Percentiles rank a stretch among this genome's conserved stretches.
Evolutionary conservation across 768 basidiomycete genomes (phyloP).

Genomic region (Dioszegia crocea): DNA sequence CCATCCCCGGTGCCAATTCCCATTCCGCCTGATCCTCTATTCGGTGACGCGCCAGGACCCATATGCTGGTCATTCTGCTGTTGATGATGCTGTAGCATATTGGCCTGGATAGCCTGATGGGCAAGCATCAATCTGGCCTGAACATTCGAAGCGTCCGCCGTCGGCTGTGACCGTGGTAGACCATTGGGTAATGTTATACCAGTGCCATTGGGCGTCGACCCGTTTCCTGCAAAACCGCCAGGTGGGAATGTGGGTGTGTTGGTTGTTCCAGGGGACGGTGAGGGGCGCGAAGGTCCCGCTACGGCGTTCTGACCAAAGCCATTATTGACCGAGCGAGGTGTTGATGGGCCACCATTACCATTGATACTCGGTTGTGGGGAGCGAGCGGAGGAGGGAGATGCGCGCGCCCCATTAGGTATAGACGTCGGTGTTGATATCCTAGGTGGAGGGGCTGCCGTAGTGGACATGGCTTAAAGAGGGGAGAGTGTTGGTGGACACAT

Average conservation of each 20-base stretch:
- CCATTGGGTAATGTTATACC: neutral
- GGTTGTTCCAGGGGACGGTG: neutral
- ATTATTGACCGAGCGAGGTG: neutral
- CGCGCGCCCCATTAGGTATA: neutral
- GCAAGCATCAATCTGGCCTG: constrained; percentile 16
- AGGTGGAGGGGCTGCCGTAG: neutral
- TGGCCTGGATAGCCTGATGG: constrained; percentile 22
- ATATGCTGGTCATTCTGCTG: constrained; percentile 14
- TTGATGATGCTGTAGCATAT: constrained; percentile 16
- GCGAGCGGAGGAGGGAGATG: neutral
- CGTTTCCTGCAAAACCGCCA: neutral
- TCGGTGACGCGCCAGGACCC: constrained; percentile 4
- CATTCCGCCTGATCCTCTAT: neutral
- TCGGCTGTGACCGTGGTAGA: neutral
- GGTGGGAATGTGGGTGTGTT: neutral
- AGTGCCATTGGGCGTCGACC: too few species aligned
- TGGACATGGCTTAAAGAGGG: neutral
- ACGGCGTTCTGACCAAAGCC: constrained; percentile 5
- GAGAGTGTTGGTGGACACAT: neutral
- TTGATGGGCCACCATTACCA: neutral
- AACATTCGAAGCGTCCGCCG: neutral
- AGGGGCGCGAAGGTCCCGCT: constrained; percentile 2
- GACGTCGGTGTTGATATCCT: neutral
- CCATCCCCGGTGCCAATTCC: constrained; percentile 5
- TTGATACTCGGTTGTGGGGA: neutral